These are phyloP conservation scores for Mucor ambiguus DNA, from an alignment of 371 early-diverging fungal genomes.

Conservation along the genomic window DNA sequence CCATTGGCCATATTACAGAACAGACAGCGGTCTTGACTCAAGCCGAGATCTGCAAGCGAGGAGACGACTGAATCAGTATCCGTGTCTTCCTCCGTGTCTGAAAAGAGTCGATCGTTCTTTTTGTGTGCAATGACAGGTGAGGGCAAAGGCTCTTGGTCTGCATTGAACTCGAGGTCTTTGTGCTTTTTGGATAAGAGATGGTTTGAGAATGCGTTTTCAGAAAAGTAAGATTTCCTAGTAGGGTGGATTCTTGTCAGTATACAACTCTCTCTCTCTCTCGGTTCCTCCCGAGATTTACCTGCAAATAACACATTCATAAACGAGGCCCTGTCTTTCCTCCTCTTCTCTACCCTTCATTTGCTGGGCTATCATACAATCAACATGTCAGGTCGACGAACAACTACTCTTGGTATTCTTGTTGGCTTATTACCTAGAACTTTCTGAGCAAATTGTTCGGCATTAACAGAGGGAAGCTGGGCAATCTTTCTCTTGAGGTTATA, in stretches of 20 bases:
- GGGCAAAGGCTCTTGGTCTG: conserved; percentile 19
- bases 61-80: conserved; percentile 29
- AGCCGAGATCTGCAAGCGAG: conserved; percentile 1
- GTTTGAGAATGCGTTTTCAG: conserved; percentile 87
- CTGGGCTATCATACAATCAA: conserved; percentile 35
- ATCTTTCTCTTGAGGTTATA: conserved; percentile 91
- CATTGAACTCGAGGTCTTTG: conserved; percentile 68
- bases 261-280: too few relatives aligned
- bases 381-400: not conserved
- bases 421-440: conserved; percentile 51
- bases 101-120: conserved; percentile 18
- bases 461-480: conserved; percentile 74
- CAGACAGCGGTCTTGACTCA: conserved; percentile 50
- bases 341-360: conserved; percentile 47
- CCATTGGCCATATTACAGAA: conserved; percentile 72
- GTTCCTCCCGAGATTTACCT: conserved; percentile 22
- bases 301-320: conserved; percentile 47
- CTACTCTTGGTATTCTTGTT: conserved; percentile 8
- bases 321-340: conserved; percentile 38
- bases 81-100: conserved; percentile 31
- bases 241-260: not conserved
- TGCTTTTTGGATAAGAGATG: conserved; percentile 93
- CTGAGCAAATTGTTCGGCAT: conserved; percentile 76
- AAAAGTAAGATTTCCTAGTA: conserved; percentile 67
- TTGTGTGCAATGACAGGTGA: conserved; percentile 15